Conservation (phyloP, 352 stramenopile species). For the Phytopythium delawarense region DNA sequence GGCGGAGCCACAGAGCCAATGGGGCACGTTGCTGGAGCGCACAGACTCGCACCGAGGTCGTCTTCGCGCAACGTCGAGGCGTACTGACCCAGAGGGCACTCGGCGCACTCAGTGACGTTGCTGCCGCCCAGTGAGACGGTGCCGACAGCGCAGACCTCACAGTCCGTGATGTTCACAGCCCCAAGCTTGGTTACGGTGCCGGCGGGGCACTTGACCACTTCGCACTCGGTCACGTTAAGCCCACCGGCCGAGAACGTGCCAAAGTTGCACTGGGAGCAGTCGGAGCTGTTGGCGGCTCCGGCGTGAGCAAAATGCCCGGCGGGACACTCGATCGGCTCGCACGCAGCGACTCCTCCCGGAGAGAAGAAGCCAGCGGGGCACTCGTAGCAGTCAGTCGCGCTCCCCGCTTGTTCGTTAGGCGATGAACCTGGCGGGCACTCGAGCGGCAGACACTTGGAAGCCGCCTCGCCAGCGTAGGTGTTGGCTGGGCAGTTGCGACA, state of each 20-base stretch:
- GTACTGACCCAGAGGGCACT: slow-evolving; percentile 24
- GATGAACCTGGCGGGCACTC: slow-evolving; percentile 24
- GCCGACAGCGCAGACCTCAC: slow-evolving; percentile 21
- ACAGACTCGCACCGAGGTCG: slow-evolving; percentile 26
- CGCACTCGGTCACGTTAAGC: slow-evolving; percentile 16
- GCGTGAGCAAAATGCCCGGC: slow-evolving; percentile 22
- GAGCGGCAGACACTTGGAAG: slow-evolving; percentile 22
- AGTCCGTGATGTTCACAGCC: slow-evolving; percentile 25
- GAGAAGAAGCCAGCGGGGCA: slow-evolving; percentile 34
- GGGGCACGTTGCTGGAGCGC: slow-evolving; percentile 15
- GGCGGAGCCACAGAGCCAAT: slow-evolving; percentile 14
- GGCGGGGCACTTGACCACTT: slow-evolving; percentile 15
- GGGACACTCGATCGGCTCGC: slow-evolving; percentile 20
- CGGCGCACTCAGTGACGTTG: slow-evolving; percentile 13
- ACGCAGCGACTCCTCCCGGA: slow-evolving; percentile 18
- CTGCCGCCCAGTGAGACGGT: slow-evolving; percentile 24
- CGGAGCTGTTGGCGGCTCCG: slow-evolving; percentile 18
- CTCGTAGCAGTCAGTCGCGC: slow-evolving; percentile 31
- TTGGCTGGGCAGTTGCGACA: slow-evolving; percentile 30
- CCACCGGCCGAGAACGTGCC: slow-evolving; percentile 35
- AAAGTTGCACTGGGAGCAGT: slow-evolving; percentile 28
- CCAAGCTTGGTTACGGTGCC: slow-evolving; percentile 27
- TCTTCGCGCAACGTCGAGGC: slow-evolving; percentile 8
- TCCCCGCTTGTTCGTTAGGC: slow-evolving; percentile 22
- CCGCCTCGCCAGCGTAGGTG: slow-evolving; percentile 21